These are phyloP conservation scores for Cyclaneusma minus DNA, from an alignment of 2,329 filamentous ascomycete genomes.

Conservation along the genomic window DNA sequence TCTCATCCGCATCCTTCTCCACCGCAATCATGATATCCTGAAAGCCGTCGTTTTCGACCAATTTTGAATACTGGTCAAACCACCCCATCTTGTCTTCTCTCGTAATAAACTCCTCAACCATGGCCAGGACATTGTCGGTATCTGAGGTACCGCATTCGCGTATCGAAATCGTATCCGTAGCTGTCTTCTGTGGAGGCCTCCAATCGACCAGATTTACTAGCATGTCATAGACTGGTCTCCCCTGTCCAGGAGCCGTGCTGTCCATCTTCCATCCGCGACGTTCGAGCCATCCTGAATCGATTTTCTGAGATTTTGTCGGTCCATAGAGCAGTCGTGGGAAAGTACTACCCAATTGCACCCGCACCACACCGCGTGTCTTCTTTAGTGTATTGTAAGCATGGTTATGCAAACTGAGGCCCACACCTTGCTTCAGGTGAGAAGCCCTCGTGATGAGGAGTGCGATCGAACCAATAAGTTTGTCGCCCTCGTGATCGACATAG, in stretches of 20 bases:
- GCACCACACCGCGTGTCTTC: conserved; percentile 33
- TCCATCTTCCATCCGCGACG: conserved; percentile 37
- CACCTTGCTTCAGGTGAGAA: conserved; percentile 29
- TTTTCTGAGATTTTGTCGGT: conserved; percentile 25
- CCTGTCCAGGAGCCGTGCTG: conserved; percentile 26
- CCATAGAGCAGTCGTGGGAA: conserved; percentile 43
- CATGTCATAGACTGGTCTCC: conserved; percentile 36
- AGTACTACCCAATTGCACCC: conserved; percentile 39
- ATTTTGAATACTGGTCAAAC: conserved; percentile 41
- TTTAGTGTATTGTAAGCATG: conserved; percentile 33
- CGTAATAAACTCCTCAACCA: conserved; percentile 32
- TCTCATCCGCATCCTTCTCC: conserved; percentile 28
- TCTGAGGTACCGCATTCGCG: conserved; percentile 30
- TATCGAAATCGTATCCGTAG: no score
- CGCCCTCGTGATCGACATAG: conserved; percentile 34
- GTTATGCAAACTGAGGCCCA: conserved; percentile 36
- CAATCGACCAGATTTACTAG: conserved; percentile 34
- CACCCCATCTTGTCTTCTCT: conserved; percentile 35
- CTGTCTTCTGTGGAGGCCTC: conserved; percentile 23
- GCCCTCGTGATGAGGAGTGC: conserved; percentile 36
- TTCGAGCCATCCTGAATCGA: conserved; percentile 34
- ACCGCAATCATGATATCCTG: conserved; percentile 38
- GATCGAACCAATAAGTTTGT: conserved; percentile 38
- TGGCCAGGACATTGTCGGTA: conserved; percentile 28
- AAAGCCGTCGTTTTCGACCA: conserved; percentile 30